Base-by-base conservation (phyloP, 73 alveolate genomes). In the Breviolum minutum region DNA sequence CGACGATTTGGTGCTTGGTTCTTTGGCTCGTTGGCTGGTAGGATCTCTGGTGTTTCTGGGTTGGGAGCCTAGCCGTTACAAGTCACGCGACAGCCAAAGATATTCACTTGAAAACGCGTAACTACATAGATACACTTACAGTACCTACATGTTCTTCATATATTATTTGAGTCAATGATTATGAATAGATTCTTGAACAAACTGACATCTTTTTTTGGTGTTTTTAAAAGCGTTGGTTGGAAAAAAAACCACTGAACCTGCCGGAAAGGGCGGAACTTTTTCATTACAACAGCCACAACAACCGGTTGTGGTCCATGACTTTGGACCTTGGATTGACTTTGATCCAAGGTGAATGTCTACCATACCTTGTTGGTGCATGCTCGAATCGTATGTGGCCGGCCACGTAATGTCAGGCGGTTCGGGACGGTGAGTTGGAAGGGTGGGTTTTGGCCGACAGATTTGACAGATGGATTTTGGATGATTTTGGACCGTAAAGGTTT, bases 351-450 rank as follows among this genome's bases (percentile, higher is more conserved):
- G 40, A 91, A 91, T 32, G 88, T 91, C 88, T 91, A 91, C 54
- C 97, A 91, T 88, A 73, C 80, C 97, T 79, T 91, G 70, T 88
- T 91, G 97, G 84, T 91, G 63, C 97, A 91, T 13, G 48, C 97
- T 20, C 68, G 88, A 10, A 8, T 63, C 19, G 79, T 73, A 5
- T 91, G 68, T 32, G 89, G 97, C 64, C 88, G 89, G 40, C 97
- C 97, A 5, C 85, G 89, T 4, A 91, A 62, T 82, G 71, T 91
- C 79, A 91, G 97, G 97, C 97, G 6, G 60, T n/a, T n/a, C n/a
- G n/a, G n/a, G n/a, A n/a, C n/a, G n/a, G n/a, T n/a, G n/a, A n/a
- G n/a, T n/a, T n/a, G n/a, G n/a, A n/a, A 40, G 54, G 54, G 54
- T 3, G 5, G 54, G 3, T 40, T 40, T 40, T n/a, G n/a, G 54